phyloP scores from a whole-genome alignment of 164 flowering plant species.

The Tetrastigma voinierianum region DNA sequence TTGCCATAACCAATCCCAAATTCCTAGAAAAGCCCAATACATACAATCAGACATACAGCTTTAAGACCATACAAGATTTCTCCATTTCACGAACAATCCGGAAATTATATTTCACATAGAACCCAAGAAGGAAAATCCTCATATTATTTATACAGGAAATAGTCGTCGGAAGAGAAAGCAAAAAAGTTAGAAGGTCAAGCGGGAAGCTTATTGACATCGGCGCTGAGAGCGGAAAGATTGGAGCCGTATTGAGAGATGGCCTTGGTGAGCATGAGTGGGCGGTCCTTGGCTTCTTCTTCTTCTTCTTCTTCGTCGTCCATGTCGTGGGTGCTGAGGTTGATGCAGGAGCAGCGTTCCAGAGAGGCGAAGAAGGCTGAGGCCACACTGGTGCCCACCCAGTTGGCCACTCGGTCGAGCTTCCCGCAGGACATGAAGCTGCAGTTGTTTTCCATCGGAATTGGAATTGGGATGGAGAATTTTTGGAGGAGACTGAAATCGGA shows the following conservation, averaged over 20 bases:
- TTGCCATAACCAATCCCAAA: no score
- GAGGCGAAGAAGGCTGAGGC: conserved; percentile 57
- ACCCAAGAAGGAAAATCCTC: no score
- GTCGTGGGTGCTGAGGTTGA: conserved; percentile 42
- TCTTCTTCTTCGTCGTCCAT: conserved; percentile 41
- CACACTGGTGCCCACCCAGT: conserved; percentile 43
- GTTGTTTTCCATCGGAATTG: conserved; percentile 13
- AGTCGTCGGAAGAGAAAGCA: no score
- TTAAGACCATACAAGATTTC: no score
- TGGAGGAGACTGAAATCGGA: background rate
- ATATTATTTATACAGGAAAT: no score
- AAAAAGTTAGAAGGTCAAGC: background rate
- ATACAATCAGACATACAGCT: no score
- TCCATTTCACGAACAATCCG: no score
- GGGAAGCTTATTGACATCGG: conserved; percentile 1
- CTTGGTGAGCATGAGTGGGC: conserved; percentile 40
- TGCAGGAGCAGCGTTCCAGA: conserved; percentile 53
- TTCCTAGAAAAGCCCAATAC: no score
- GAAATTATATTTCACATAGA: no score
- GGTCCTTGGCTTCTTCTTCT: conserved; percentile 41
- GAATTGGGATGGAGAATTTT: no score
- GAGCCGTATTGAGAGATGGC: background rate
- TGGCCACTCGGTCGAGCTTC: conserved; percentile 40
- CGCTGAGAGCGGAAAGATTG: background rate
- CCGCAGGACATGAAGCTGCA: conserved; percentile 30